Evolutionary conservation across 2,329 filamentous ascomycete species (phyloP).

Genomic region (Clonostachys chloroleuca): DNA sequence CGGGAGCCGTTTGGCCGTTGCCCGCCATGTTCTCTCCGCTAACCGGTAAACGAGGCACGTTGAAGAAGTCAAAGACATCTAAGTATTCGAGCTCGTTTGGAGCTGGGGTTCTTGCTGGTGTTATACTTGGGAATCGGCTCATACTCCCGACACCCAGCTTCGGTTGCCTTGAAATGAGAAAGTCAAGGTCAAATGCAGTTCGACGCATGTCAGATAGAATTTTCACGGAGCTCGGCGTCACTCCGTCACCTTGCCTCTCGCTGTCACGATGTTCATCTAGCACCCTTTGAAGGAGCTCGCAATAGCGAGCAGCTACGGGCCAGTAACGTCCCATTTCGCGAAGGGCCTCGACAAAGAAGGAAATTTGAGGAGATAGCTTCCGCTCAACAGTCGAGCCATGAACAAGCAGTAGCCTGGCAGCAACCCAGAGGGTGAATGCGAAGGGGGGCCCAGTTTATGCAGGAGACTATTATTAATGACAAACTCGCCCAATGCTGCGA

Average conservation of each 20-base stretch:
- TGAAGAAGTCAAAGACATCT: slow-evolving; percentile 94
- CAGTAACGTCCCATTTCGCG: slow-evolving; percentile 78
- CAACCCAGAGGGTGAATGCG: slow-evolving; percentile 90
- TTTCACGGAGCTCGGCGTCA: slow-evolving; percentile 77
- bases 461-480: slow-evolving; percentile 73
- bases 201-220: slow-evolving; percentile 90
- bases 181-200: slow-evolving; percentile 85
- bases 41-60: slow-evolving; percentile 69
- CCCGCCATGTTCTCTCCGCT: slow-evolving; percentile 26
- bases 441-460: slow-evolving; percentile 84
- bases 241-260: slow-evolving; percentile 67
- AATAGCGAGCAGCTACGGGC: slow-evolving; percentile 83
- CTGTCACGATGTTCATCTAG: slow-evolving; percentile 82
- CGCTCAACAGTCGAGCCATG: slow-evolving; percentile 88
- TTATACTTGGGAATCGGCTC: slow-evolving; percentile 46
- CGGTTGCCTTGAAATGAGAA: slow-evolving; percentile 81
- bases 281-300: slow-evolving; percentile 72
- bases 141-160: slow-evolving; percentile 31
- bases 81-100: slow-evolving; percentile 85
- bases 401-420: slow-evolving; percentile 79
- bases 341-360: slow-evolving; percentile 78
- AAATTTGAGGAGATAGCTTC: slow-evolving; percentile 73
- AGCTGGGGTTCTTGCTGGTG: slow-evolving; percentile 64
- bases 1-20: slow-evolving; percentile 8
- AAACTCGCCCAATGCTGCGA: slow-evolving; percentile 73